Evolutionary conservation across 192 early-diverging fungal genomes (phyloP), one percentile per base, ranked within the genome.

Genomic region (Phlyctochytrium bullatum): DNA sequence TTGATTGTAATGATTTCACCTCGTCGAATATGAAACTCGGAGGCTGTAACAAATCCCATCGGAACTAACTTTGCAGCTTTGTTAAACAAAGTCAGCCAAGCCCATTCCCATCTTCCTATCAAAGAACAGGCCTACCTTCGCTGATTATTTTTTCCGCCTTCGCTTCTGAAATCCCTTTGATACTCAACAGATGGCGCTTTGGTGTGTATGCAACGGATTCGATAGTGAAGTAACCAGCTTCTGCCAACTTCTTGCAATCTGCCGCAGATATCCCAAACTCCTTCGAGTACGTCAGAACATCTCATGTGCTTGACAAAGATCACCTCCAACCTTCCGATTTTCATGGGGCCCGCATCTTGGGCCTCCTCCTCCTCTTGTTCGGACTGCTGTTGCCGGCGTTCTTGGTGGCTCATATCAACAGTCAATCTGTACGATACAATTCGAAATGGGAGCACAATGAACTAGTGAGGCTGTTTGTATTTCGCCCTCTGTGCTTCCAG

Each of bases 151-250:
- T 97, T 71, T 98, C 96, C 28, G 90, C 96, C 71, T 98, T 98
- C 47, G 87, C 86, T 67, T 98, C 96, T 0, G 93, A 93, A 66
- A 97, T 90, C 34, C 96, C 96, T 73, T 98, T 98, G 76, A 98
- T 91, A 2, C 80, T 76, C 28, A 96, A 74, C 24, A 97, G 75
- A 52, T 78, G 68, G 78, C 96, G 96, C 73, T 90, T 91, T 3
- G 96, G 93, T 0, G 96, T 93, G 77, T 86, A 97, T 33, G 95
- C 95, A 52, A 98, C 82, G 1, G 93, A 73, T 72, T 98, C 94
- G n/a, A 98, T 86, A 0, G 95, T 98, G 74, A 86, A 85, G 67
- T 83, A 95, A 0, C 96, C 96, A 1, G 88, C 90, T 2, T 93
- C 93, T 29, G 72, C 83, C 14, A 98, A 88, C 73, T 97, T 81